A percentile compares a stretch with the other conserved stretches of the same genome.
phyloP scores from a whole-genome alignment of 2,329 filamentous ascomycete genomes.

The Pseudovirgaria hyperparasitica region DNA sequence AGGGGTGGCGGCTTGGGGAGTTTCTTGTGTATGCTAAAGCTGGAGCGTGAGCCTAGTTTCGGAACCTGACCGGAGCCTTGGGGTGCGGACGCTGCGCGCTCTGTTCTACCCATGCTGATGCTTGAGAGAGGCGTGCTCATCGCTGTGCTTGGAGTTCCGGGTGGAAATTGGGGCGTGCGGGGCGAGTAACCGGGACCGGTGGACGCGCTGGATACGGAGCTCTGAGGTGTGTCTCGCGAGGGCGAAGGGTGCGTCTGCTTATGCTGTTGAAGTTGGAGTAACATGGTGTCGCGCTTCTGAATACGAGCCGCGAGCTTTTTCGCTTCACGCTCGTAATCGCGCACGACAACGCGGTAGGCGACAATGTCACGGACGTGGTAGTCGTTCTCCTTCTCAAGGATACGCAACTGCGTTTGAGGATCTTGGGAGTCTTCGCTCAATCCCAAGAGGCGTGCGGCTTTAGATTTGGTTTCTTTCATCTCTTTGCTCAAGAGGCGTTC shows the following conservation, averaged over 20 bases:
- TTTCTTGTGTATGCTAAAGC: conserved; percentile 3
- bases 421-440: conserved; percentile 1
- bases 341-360: conserved; percentile 36
- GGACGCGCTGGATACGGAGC: conserved; percentile 9
- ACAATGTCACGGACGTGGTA: conserved; percentile 35
- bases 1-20: conserved; percentile 6
- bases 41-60: no score
- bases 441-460: neutral
- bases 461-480: conserved; percentile 3
- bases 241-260: conserved; percentile 12
- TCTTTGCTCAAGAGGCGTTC: conserved; percentile 18
- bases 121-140: conserved; percentile 7
- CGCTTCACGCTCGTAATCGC: conserved; percentile 30
- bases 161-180: conserved; percentile 10
- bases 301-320: conserved; percentile 18
- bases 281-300: conserved; percentile 11
- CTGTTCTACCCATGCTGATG: conserved; percentile 6
- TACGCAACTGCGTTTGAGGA: conserved; percentile 10
- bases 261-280: conserved; percentile 16
- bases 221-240: conserved; percentile 12
- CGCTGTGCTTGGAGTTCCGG: conserved; percentile 7
- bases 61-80: conserved; percentile 3
- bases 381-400: conserved; percentile 26
- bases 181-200: conserved; percentile 11
- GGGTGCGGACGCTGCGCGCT: conserved; percentile 6